Evolutionary conservation across 192 early-diverging fungal species (phyloP).

Genomic region (Backusella sp.): DNA sequence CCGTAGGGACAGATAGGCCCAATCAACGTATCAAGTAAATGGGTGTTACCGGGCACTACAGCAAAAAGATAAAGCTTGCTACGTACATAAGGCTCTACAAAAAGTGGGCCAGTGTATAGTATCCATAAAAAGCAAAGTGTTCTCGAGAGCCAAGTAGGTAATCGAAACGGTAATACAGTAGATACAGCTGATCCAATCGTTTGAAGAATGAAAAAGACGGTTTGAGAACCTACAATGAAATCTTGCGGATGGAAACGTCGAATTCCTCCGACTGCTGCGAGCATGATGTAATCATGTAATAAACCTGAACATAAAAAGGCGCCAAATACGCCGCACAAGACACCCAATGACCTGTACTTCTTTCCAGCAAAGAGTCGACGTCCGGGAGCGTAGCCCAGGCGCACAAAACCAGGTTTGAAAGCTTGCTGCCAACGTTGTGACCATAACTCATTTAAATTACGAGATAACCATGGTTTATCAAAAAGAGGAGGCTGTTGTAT

Average conservation of each 20-base stretch:
- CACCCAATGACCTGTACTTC: background rate
- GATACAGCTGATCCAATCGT: background rate
- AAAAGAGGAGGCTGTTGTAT: conserved; percentile 21
- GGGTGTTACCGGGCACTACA: conserved; percentile 6
- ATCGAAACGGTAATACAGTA: background rate
- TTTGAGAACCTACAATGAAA: conserved; percentile 16
- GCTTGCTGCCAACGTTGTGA: conserved; percentile 27
- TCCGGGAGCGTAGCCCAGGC: background rate
- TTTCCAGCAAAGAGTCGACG: background rate
- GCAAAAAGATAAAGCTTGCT: background rate
- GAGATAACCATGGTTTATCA: conserved; percentile 17
- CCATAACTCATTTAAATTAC: conserved; percentile 17
- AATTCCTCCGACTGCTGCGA: conserved; percentile 10
- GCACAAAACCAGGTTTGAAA: conserved; percentile 22
- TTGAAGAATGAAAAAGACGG: conserved; percentile 28
- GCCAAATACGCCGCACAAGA: background rate
- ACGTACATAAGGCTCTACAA: conserved; percentile 22
- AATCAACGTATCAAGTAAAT: background rate
- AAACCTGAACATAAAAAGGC: conserved; percentile 25
- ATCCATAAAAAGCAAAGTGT: conserved; percentile 14
- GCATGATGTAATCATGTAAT: conserved; percentile 29
- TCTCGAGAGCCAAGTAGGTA: conserved; percentile 13
- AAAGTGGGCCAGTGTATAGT: conserved; percentile 17
- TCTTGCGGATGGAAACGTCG: background rate
- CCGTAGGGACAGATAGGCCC: conserved; percentile 21